Evolutionary conservation across 139 green algal species (phyloP), one percentile per base, ranked within the genome.

Genomic region (Chlorella sp.): DNA sequence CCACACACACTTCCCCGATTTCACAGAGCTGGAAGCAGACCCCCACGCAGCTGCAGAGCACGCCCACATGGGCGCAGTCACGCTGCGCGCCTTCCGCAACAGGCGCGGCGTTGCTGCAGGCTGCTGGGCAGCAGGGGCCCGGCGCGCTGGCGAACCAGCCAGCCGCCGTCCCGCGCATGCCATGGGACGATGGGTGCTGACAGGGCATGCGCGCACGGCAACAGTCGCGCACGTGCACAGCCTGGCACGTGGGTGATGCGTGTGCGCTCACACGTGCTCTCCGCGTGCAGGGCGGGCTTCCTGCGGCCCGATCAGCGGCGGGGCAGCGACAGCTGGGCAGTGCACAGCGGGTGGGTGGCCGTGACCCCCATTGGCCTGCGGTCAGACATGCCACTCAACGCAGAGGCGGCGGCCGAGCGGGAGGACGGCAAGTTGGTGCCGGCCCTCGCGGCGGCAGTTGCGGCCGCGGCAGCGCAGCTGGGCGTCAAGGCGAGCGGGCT

Each of bases 311-410:
- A 93, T 33, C 31, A 77, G 5, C 63, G 48, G 12, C 70, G 85
- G 38, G 89, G 90, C 23, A 73, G 63, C 43, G 91, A 95, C 68
- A 83, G 58, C 15, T 91, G 81, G 81, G 91, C 91, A 5, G 79
- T 95, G 21, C 48, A 63, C 6, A 74, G 87, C 40, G 84, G 88
- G 21, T 94, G 86, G 83, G 83, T 89, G 17, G 82, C 74, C 14
- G 82, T 95, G 0, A 94, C 89, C 0, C 84, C 87, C 0, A 66
- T 94, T 2, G 62, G 71, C 3, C 80, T 93, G 64, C 56, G 67
- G 0, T 82, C 76, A 72, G 65, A 72, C 31, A 58, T 74, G 67
- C 67, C 67, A 2, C 25, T 65, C 36, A 74, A 50, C 0, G 67
- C 38, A 2, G 67, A 27, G 3, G 67, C 67, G 2, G 67, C 67